A percentile compares a stretch with the other conserved stretches of the same genome.
Conservation (phyloP, 1,284 basidiomycete species). For the Sporisorium graminicola region DNA sequence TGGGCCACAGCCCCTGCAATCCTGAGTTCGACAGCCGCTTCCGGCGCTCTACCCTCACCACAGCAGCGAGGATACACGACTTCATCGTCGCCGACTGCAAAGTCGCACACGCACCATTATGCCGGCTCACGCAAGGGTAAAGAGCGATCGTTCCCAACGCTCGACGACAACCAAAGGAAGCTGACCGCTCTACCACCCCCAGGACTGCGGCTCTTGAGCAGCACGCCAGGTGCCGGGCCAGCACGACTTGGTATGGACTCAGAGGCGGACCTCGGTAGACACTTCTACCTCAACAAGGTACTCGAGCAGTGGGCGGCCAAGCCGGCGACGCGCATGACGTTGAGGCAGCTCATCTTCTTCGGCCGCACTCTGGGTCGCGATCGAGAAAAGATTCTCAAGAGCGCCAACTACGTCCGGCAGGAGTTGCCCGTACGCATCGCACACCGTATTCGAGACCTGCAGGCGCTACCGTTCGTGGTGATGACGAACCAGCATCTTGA, state of each 20-base stretch:
- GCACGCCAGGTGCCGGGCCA: not conserved
- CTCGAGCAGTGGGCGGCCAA: constrained; percentile 84
- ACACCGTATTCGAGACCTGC: constrained; percentile 86
- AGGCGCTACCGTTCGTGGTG: constrained; percentile 86
- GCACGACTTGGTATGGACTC: constrained; percentile 34
- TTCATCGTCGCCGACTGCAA: constrained; percentile 8
- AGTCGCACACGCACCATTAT: constrained; percentile 1
- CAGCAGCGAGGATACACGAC: constrained; percentile 2
- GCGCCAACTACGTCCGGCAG: constrained; percentile 88
- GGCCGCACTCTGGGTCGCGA: constrained; percentile 55
- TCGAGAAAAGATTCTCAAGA: constrained; percentile 69
- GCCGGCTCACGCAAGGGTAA: constrained; percentile 21
- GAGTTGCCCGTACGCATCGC: constrained; percentile 89
- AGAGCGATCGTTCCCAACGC: constrained; percentile 3
- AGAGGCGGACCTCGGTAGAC: constrained; percentile 68
- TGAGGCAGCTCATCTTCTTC: constrained; percentile 81
- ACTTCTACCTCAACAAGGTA: constrained; percentile 88
- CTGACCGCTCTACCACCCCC: not conserved
- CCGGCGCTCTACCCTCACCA: not conserved
- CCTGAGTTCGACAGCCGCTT: not conserved
- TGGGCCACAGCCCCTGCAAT: not conserved
- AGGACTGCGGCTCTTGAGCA: constrained; percentile 25
- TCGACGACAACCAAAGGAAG: not conserved
- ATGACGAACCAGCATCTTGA: constrained; percentile 87
- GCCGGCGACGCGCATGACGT: constrained; percentile 79